Conservation (phyloP, 2,329 filamentous ascomycete genomes). For the Lasiodiplodia sp. region DNA sequence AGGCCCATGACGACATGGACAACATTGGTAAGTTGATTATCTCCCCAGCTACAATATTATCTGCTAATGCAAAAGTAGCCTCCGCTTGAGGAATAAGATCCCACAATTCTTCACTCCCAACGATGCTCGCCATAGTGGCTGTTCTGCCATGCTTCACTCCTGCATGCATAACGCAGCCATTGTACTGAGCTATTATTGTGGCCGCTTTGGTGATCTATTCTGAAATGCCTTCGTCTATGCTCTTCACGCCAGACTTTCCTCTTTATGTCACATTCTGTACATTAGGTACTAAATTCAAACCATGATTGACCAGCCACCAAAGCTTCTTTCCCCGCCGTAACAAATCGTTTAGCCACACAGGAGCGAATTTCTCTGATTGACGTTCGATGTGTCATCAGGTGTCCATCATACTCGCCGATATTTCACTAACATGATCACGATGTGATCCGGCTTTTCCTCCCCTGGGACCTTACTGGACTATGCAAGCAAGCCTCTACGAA, state of each 20-base stretch:
- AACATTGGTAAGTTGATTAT: not conserved
- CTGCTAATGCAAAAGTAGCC: not conserved
- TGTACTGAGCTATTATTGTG: no score
- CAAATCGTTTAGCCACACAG: not conserved
- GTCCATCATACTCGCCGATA: no score
- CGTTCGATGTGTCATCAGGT: no score
- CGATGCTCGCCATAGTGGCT: no score
- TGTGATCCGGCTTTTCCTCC: no score
- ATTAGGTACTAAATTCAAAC: not conserved
- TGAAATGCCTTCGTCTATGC: not conserved
- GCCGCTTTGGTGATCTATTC: not conserved
- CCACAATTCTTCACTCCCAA: not conserved
- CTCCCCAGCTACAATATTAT: not conserved
- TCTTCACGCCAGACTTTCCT: not conserved
- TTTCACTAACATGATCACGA: no score
- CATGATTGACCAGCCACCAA: not conserved
- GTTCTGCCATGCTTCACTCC: not conserved
- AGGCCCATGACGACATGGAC: slow-evolving; percentile 2
- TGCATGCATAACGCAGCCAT: not conserved
- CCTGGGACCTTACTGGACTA: no score
- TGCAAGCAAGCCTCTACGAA: no score
- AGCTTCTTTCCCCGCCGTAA: not conserved
- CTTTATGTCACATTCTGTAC: not conserved
- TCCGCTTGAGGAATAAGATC: not conserved
- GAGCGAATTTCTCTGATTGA: no score